Evolutionary conservation across 2,329 filamentous ascomycete species (phyloP), one percentile per base, ranked within the genome.

Genomic region (Alternaria ventricosa): DNA sequence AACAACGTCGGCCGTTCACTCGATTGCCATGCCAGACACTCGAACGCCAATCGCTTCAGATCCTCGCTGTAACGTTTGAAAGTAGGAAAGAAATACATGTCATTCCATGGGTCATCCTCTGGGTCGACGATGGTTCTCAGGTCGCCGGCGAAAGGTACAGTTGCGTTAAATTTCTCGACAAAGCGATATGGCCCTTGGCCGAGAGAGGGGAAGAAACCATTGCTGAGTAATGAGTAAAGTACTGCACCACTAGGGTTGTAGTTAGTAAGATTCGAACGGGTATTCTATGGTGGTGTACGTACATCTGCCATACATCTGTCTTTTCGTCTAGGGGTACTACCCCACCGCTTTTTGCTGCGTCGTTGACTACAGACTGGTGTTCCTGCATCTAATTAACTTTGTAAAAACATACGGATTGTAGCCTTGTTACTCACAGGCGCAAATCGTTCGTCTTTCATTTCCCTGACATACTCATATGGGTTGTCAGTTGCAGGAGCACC

Each of bases 281-380:
- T 36, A 36, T 36, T 36, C 33, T n/a, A 36, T n/a, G 15, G 33
- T 36, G 15, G 33, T n/a, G 13, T 33, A 43, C 22, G 15, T 36
- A 47, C 43, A 61, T 50, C 9, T 41, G 28, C 58, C 51, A 55
- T 9, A 61, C 51, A 61, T 61, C 58, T 27, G 58, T 50, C 28
- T 46, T 55, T 28, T 28, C 27, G 12, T 53, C 25, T 18, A 60
- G 20, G 30, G 20, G 36, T 25, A 46, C 22, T 22, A 41, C 41
- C 13, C 12, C 23, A 12, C 6, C 44, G 28, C 36, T 36, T 20
- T 20, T 27, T 33, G 44, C 25, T 33, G 33, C 27, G 25, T 18
- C 55, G n/a, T 15, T 8, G 11, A 53, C 33, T 12, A 33, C n/a
- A 22, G 13, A 20, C 13, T 57, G 55, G n/a, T 33, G 55, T 57